phyloP scores from a whole-genome alignment of 352 stramenopile species.

The Phytophthora kernoviae region DNA sequence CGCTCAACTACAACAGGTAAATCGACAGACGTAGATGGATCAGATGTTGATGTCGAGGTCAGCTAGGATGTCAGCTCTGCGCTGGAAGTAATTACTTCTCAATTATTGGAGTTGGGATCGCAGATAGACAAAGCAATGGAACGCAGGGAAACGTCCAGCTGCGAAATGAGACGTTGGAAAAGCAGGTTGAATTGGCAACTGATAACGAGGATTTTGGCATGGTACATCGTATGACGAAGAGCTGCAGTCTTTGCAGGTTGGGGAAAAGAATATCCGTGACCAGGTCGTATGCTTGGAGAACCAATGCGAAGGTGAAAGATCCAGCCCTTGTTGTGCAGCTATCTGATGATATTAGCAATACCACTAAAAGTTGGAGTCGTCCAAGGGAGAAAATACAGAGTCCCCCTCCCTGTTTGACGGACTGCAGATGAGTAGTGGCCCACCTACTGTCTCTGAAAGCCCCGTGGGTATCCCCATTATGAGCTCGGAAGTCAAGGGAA shows the following conservation, averaged over 20 bases:
- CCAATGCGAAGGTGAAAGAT: slow-evolving; percentile 23
- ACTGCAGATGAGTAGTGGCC: slow-evolving; percentile 38
- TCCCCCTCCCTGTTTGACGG: slow-evolving; percentile 42
- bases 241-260: slow-evolving; percentile 51
- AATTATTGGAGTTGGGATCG: slow-evolving; percentile 63
- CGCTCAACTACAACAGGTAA: slow-evolving; percentile 29
- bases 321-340: slow-evolving; percentile 6
- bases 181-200: slow-evolving; percentile 70
- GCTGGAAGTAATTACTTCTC: slow-evolving; percentile 61
- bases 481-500: slow-evolving; percentile 11
- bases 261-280: slow-evolving; percentile 47
- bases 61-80: slow-evolving; percentile 34
- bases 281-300: slow-evolving; percentile 39
- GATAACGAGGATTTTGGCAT: slow-evolving; percentile 78
- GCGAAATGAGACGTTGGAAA: slow-evolving; percentile 59
- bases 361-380: slow-evolving; percentile 7
- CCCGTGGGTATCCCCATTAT: slow-evolving; percentile 12
- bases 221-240: slow-evolving; percentile 67
- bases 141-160: slow-evolving; percentile 48
- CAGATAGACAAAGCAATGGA: slow-evolving; percentile 80
- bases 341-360: slow-evolving; percentile 1
- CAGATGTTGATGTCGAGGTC: slow-evolving; percentile 28
- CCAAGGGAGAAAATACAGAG: slow-evolving; percentile 6
- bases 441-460: slow-evolving; percentile 10
- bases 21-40: slow-evolving; percentile 27